Evolutionary conservation across 768 basidiomycete genomes (phyloP).

Genomic region (Lactarius akahatsu): DNA sequence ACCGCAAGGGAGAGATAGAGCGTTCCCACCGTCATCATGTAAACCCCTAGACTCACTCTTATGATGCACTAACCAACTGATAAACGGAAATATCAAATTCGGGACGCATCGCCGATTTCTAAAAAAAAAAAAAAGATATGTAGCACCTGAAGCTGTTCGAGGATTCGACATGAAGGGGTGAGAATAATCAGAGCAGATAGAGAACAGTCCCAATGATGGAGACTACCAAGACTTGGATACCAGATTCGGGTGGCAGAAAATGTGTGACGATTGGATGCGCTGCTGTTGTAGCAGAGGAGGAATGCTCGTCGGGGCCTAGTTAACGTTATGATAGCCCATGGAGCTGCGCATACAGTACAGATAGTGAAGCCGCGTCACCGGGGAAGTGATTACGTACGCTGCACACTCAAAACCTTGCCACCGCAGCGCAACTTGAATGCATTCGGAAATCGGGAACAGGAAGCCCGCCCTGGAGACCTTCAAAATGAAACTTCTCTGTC

Average conservation of each 20-base stretch:
- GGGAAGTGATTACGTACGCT: slow-evolving; percentile 8
- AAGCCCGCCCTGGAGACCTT: slow-evolving; percentile 1
- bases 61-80: slow-evolving; percentile 25
- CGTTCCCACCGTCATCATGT: slow-evolving; percentile 13
- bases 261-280: not conserved
- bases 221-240: slow-evolving; percentile 23
- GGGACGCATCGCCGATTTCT: slow-evolving; percentile 26
- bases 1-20: slow-evolving; percentile 20
- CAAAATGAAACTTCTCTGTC: not conserved
- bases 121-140: slow-evolving; percentile 20
- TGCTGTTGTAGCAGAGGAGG: slow-evolving; percentile 11
- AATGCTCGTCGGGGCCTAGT: not conserved
- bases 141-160: slow-evolving; percentile 24
- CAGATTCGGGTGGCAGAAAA: slow-evolving; percentile 10
- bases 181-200: not conserved
- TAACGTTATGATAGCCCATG: not conserved
- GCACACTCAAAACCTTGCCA: slow-evolving; percentile 2
- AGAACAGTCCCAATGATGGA: slow-evolving; percentile 25
- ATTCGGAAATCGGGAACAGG: not conserved
- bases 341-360: not conserved
- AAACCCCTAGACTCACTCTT: slow-evolving; percentile 17
- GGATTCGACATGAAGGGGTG: not conserved
- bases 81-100: not conserved
- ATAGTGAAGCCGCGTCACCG: not conserved
- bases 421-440: not conserved